Conservation (phyloP, 2,329 filamentous ascomycete genomes). For the Simplicillium aogashimaense region DNA sequence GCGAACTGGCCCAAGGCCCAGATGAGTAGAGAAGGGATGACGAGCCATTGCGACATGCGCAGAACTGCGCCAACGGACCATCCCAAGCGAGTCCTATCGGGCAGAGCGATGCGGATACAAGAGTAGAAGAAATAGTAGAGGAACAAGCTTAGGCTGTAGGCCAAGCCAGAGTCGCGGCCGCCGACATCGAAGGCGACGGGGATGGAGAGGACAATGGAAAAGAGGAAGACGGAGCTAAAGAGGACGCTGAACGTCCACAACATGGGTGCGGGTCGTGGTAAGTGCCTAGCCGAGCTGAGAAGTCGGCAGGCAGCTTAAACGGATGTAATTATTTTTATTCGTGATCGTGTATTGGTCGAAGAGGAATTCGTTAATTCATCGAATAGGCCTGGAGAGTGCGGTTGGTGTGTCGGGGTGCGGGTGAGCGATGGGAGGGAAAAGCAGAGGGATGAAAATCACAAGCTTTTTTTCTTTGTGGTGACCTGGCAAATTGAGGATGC, state of each 20-base stretch:
- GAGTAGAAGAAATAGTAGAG: conserved; percentile 88
- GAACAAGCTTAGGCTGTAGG: conserved; percentile 83
- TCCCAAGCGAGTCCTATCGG: conserved; percentile 66
- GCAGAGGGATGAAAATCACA: too few species aligned
- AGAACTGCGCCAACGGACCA: conserved; percentile 61
- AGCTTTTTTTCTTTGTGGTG: too few species aligned
- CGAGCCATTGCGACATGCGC: conserved; percentile 71
- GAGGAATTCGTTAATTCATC: too few species aligned
- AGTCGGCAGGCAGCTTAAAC: background rate
- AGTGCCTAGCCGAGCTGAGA: background rate
- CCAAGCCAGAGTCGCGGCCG: conserved; percentile 85
- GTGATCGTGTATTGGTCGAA: too few species aligned
- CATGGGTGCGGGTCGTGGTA: conserved; percentile 44
- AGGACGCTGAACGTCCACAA: conserved; percentile 71
- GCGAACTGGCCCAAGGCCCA: conserved; percentile 95
- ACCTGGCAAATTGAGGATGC: too few species aligned
- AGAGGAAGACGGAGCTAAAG: conserved; percentile 76
- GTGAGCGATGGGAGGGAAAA: too few species aligned
- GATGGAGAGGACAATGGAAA: conserved; percentile 89
- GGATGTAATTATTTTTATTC: too few species aligned
- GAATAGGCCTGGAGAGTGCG: too few species aligned
- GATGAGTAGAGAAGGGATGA: conserved; percentile 79
- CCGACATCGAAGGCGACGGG: conserved; percentile 97
- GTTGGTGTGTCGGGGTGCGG: too few species aligned
- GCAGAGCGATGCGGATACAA: conserved; percentile 66